Evolutionary conservation across 1,139 yeast species (phyloP), one percentile per base, ranked within the genome.

Genomic region (Torulaspora pretoriensis): DNA sequence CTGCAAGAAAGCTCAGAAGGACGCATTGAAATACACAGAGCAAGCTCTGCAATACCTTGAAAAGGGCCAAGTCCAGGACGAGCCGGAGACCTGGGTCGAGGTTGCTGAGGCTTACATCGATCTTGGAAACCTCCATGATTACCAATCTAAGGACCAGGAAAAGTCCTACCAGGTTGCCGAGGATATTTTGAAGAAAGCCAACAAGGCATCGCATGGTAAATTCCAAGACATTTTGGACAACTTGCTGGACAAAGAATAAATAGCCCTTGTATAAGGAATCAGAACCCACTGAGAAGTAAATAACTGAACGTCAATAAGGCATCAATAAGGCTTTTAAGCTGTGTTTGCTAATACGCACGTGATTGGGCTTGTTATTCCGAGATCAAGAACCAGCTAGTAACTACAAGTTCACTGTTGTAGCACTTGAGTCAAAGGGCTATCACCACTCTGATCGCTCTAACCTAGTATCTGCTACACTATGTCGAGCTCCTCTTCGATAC

Each of bases 81-180:
- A 83, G 30, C 95, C 95, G 0, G 83, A 82, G 48, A 72, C 83
- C 7, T 83, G 92, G 84, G 96, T 81, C 5, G 77, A 77, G 53
- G 70, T 84, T 35, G 96, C 96, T 2, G 97, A 92, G 63, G 90
- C 95, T 1, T 73, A 79, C 60, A 85, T 90, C 29, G 77, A 83
- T 10, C 69, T 86, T 54, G 97, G 90, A 8, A 89, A 89, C 59
- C 62, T 88, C 47, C 71, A 75, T 52, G 84, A 80, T 8, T 68
- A 77, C 34, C 89, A 83, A 30, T 74, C 84, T 43, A 67, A 68
- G 29, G 81, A 81, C 38, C 95, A 87, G 65, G 84, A 81, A 49
- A 57, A 70, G 10, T 67, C 74, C 44, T 89, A 89, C 61, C 61
- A 68, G 22, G 74, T 76, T 46, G 97, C 97, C 0, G 90, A 83